Base-by-base conservation (phyloP, 2,329 filamentous ascomycete genomes). In the Paecilomyces variotii region DNA sequence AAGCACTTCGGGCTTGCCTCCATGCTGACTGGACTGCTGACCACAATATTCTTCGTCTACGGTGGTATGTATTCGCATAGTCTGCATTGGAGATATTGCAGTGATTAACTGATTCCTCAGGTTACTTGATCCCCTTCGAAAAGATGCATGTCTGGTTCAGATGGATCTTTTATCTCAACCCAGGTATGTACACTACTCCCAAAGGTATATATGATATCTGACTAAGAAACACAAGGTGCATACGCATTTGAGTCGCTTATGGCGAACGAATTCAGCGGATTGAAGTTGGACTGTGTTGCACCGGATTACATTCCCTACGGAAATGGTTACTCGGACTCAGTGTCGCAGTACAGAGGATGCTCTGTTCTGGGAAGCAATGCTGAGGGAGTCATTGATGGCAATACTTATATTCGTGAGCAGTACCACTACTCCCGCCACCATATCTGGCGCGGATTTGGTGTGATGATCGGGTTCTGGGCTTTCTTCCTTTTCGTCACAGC, bases 401-500 rank as follows among this genome's bases (percentile, higher is more conserved):
- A 76, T 0, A 72, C 75, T 35, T 87, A 85, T 62, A 82, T 85
- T 28, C 59, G 72, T 10, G 74, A 77, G 2, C 78, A 82, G 2
- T 86, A 80, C 63, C 74, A 68, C 1, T 86, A 86, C 63, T 80
- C 76, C 0, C 70, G 76, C 3, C 70, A 75, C 1, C 84, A 87
- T 62, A 74, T 87, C 2, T 87, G 85, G 85, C 76, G 84, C 4
- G 90, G 92, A 73, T 91, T 87, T 72, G 90, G 88, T 1, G 90
- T 96, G 58, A 84, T 94, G 61, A 67, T 91, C 5, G 85, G 81
- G 0, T 81, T 96, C 55, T 91, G 93, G 65, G 72, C 86, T 30
- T 86, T 84, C 62, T 95, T 95, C 76, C 79, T 96, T 4, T 73
- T 84, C 14, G 74, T 89, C 55, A 91, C 95, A 62, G 85, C 89